Conservation (phyloP, 352 stramenopile genomes). For the Phytopythium oedochilum region DNA sequence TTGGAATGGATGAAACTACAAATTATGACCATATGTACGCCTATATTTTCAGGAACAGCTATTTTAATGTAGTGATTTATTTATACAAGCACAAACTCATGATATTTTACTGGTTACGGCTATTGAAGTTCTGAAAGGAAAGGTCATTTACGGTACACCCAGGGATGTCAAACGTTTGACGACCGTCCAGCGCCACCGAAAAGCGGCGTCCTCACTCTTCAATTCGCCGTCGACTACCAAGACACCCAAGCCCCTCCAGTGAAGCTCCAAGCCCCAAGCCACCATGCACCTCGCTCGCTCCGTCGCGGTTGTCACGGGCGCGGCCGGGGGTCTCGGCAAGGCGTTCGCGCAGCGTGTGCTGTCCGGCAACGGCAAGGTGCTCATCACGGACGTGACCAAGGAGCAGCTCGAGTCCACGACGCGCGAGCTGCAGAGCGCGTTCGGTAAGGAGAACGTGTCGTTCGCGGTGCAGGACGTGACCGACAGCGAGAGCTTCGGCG, state of each 20-base stretch:
- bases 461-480: conserved; percentile 51
- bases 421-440: conserved; percentile 28
- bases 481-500: conserved; percentile 34
- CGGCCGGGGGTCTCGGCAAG: conserved; percentile 35
- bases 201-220: conserved; percentile 2
- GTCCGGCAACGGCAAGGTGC: conserved; percentile 30
- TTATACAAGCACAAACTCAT: background rate
- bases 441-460: conserved; percentile 26
- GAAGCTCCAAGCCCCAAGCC: background rate
- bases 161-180: too few species aligned
- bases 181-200: too few species aligned
- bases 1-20: background rate
- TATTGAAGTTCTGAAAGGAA: background rate
- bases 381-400: conserved; percentile 57
- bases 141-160: too few species aligned
- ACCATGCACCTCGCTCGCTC: conserved; percentile 42
- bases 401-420: conserved; percentile 30
- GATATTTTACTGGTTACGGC: background rate
- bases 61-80: too few species aligned
- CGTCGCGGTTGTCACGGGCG: conserved; percentile 46
- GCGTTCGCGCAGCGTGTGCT: conserved; percentile 46
- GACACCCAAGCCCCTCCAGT: background rate
- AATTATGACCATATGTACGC: too few species aligned
- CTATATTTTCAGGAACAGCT: too few species aligned
- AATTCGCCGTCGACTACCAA: conserved; percentile 2